phyloP scores from a whole-genome alignment of 164 flowering plant genomes.

The Akebia trifoliata region DNA sequence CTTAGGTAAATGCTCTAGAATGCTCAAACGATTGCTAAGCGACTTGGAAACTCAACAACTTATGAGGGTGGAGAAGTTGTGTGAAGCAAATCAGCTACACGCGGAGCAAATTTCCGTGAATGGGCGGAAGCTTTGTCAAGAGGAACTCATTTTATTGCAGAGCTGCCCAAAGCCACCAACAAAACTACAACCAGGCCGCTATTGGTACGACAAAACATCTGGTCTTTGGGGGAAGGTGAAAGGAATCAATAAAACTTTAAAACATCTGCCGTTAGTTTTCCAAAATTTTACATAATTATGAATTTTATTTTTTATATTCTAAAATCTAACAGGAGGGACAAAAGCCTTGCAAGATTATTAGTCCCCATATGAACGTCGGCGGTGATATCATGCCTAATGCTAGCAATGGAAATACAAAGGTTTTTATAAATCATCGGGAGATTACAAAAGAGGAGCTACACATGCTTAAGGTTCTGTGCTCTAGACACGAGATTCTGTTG shows the following conservation, averaged over 20 bases:
- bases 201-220: constrained; percentile 98
- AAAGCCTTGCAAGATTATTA: constrained; percentile 77
- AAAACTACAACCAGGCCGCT: constrained; percentile 86
- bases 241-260: no score
- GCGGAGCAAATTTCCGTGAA: constrained; percentile 75
- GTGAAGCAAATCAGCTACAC: constrained; percentile 86
- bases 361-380: constrained; percentile 82
- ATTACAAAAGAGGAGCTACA: constrained; percentile 81
- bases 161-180: constrained; percentile 79
- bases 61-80: constrained; percentile 82
- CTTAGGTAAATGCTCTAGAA: constrained; percentile 86
- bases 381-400: constrained; percentile 61
- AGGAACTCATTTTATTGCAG: constrained; percentile 66
- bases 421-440: constrained; percentile 86
- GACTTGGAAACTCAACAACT: constrained; percentile 66
- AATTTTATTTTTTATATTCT: no score
- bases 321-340: constrained; percentile 78
- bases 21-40: constrained; percentile 76
- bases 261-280: no score
- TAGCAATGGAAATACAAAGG: constrained; percentile 89
- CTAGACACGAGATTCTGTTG: not conserved
- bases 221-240: constrained; percentile 99
- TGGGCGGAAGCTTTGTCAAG: constrained; percentile 68
- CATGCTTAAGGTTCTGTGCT: constrained; percentile 71
- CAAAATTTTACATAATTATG: no score